A percentile compares a stretch with the other conserved stretches of the same genome.
phyloP scores from a whole-genome alignment of 1,139 yeast species.

The Yamadazyma atlantica region DNA sequence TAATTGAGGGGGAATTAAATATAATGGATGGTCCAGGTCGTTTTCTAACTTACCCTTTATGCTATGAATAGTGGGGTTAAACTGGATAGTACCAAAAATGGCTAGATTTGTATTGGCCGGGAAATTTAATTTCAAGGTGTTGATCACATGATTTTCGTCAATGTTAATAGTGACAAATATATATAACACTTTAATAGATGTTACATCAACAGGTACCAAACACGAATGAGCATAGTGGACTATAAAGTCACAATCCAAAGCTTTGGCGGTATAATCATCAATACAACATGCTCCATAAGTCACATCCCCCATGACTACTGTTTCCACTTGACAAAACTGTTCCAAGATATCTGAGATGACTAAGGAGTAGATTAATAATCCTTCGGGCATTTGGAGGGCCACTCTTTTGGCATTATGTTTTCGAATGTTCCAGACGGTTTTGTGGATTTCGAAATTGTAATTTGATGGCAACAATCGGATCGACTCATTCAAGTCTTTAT shows the following conservation, averaged over 20 bases:
- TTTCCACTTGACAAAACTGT: constrained; percentile 85
- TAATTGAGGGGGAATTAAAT: constrained; percentile 83
- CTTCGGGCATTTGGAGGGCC: constrained; percentile 98
- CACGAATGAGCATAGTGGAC: constrained; percentile 98
- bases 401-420: constrained; percentile 72
- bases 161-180: constrained; percentile 94
- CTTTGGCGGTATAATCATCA: constrained; percentile 92
- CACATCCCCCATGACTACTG: constrained; percentile 97
- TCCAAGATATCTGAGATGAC: constrained; percentile 86
- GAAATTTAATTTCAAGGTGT: constrained; percentile 74
- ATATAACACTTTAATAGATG: constrained; percentile 84
- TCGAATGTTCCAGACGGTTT: constrained; percentile 89
- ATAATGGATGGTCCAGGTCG: constrained; percentile 52
- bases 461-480: constrained; percentile 80
- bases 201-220: constrained; percentile 90
- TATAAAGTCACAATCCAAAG: constrained; percentile 89
- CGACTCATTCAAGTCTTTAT: constrained; percentile 78
- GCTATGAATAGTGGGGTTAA: constrained; percentile 90
- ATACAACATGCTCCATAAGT: constrained; percentile 99
- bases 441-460: constrained; percentile 93
- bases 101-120: constrained; percentile 63
- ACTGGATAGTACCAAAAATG: constrained; percentile 92
- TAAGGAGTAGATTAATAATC: constrained; percentile 81
- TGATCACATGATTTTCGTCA: constrained; percentile 77
- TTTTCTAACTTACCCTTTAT: constrained; percentile 59